Evolutionary conservation across 1,284 basidiomycete genomes (phyloP).

Genomic region (Sporisorium exsertum): DNA sequence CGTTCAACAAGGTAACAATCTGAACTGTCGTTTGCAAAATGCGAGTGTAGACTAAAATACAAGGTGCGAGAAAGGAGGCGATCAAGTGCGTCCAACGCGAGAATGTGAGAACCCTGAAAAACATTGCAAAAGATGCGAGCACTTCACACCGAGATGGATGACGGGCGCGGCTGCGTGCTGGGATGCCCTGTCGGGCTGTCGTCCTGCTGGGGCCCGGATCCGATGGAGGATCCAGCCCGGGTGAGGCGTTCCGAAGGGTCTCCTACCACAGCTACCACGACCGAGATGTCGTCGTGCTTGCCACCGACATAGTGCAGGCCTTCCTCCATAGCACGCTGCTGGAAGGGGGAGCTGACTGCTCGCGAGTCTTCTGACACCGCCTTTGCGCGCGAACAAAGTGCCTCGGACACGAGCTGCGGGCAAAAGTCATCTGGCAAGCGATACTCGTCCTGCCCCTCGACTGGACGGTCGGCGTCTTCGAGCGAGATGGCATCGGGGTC

Average conservation of each 20-base stretch:
- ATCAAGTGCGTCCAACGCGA: not conserved
- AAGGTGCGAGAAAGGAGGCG: not conserved
- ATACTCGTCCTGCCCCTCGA: slow-evolving; percentile 31
- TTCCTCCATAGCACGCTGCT: slow-evolving; percentile 73
- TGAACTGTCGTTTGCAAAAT: not conserved
- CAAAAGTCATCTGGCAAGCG: slow-evolving; percentile 67
- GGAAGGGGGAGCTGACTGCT: slow-evolving; percentile 73
- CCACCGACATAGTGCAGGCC: slow-evolving; percentile 71
- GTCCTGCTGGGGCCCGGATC: slow-evolving; percentile 12
- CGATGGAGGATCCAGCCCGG: slow-evolving; percentile 15
- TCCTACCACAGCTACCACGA: slow-evolving; percentile 70
- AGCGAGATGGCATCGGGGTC: slow-evolving; percentile 25
- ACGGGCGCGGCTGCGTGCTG: not conserved
- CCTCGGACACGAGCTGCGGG: slow-evolving; percentile 73
- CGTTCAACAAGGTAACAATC: too few relatives aligned
- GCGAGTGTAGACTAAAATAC: not conserved
- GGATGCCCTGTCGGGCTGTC: not conserved
- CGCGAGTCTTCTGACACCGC: slow-evolving; percentile 72
- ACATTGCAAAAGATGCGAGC: not conserved
- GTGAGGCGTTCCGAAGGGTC: slow-evolving; percentile 50
- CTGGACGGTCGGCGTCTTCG: slow-evolving; percentile 15
- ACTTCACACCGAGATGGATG: not conserved
- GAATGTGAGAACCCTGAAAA: not conserved
- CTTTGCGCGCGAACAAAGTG: slow-evolving; percentile 72
- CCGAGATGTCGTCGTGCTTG: slow-evolving; percentile 71